Conservation (phyloP, 2,329 filamentous ascomycete genomes). For the Alternaria panax region DNA sequence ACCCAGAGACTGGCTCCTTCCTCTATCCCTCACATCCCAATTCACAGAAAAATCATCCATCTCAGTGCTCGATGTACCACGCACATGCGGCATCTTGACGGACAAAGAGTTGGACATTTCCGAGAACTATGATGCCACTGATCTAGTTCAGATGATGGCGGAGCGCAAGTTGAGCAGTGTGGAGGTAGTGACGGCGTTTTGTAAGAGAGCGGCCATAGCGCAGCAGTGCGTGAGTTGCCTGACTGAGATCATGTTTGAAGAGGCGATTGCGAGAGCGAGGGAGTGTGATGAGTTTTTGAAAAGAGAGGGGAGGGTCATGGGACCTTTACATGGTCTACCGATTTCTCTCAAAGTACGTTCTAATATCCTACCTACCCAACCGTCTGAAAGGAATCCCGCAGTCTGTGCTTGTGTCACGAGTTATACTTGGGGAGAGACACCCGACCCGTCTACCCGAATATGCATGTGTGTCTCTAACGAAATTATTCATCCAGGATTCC, state of each 20-base stretch:
- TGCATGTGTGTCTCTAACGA: too few relatives aligned
- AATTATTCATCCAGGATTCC: too few relatives aligned
- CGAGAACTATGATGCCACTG: constrained; percentile 46
- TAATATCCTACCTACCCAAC: too few relatives aligned
- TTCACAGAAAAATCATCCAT: constrained; percentile 30
- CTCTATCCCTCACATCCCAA: constrained; percentile 25
- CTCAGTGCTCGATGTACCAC: constrained; percentile 42
- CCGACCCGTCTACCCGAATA: too few relatives aligned
- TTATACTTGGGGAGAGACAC: too few relatives aligned
- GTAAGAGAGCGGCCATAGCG: constrained; percentile 61
- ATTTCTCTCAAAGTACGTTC: constrained; percentile 61
- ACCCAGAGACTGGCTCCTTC: constrained; percentile 43
- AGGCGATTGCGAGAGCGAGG: constrained; percentile 50
- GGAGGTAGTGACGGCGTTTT: constrained; percentile 62
- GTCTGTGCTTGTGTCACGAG: too few relatives aligned
- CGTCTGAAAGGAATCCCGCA: too few relatives aligned
- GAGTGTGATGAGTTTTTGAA: constrained; percentile 50
- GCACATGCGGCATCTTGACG: constrained; percentile 41
- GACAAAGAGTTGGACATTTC: constrained; percentile 45
- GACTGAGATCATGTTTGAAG: constrained; percentile 55
- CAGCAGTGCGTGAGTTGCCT: constrained; percentile 64
- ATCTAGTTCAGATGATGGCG: constrained; percentile 37
- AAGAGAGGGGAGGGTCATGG: constrained; percentile 53
- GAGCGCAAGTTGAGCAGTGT: constrained; percentile 33
- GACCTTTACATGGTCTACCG: constrained; percentile 62